A percentile compares a stretch with the other conserved stretches of the same genome.
Evolutionary conservation across 306 rosid species (phyloP).

Genomic region (Cicer pinnatifidum): DNA sequence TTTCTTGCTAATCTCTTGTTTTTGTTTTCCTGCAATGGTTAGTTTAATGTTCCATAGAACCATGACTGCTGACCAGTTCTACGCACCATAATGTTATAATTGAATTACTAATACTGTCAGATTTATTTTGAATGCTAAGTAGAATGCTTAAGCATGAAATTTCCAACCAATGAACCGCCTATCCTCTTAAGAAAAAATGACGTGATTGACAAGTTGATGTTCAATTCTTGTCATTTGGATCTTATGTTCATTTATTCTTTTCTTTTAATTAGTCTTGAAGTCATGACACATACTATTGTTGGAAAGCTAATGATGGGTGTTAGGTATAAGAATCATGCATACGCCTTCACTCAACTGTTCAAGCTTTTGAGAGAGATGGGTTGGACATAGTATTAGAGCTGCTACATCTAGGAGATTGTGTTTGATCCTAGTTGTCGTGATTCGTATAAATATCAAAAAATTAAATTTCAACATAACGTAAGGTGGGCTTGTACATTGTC

Average conservation of each 20-base stretch:
- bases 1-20: conserved; percentile 6
- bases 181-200: conserved; percentile 26
- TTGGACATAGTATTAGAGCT: background rate
- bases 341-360: background rate
- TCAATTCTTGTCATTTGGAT: conserved; percentile 3
- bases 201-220: conserved; percentile 18
- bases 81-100: background rate
- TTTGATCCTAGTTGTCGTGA: background rate
- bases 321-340: background rate
- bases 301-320: conserved; percentile 25
- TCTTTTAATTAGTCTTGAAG: conserved; percentile 33
- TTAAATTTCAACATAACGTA: conserved; percentile 1
- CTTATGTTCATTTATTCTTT: conserved; percentile 30
- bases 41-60: conserved; percentile 32
- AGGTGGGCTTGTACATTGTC: background rate
- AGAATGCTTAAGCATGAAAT: conserved; percentile 27
- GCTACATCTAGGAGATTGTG: background rate
- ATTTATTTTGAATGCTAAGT: conserved; percentile 18
- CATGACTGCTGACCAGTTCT: background rate
- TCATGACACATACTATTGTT: conserved; percentile 7
- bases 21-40: conserved; percentile 21
- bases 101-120: conserved; percentile 13
- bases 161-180: conserved; percentile 10
- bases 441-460: background rate
- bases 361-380: conserved; percentile 4